Percentiles rank a stretch among this genome's conserved stretches.
Evolutionary conservation across 805 yeast genomes (phyloP).

Genomic region (Pichia deserticola): DNA sequence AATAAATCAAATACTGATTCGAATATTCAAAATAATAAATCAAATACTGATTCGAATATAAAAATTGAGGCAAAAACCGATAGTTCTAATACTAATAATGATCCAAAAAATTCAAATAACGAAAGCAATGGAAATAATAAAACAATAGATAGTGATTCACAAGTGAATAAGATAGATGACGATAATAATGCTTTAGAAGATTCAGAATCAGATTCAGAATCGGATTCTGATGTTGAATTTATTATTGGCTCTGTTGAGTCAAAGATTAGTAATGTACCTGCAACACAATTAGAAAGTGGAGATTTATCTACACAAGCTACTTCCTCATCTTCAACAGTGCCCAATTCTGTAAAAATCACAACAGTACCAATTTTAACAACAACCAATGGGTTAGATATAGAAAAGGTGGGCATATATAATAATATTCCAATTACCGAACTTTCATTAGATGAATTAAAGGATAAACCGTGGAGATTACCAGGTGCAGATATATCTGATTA

Average conservation of each 20-base stretch:
- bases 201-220: slow-evolving; percentile 18
- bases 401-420: slow-evolving; percentile 63
- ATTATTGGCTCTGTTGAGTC: slow-evolving; percentile 45
- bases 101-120: not conserved
- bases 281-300: slow-evolving; percentile 10
- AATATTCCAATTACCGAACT: slow-evolving; percentile 80
- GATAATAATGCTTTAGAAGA: slow-evolving; percentile 14
- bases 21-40: not conserved
- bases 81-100: not conserved
- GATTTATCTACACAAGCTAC: slow-evolving; percentile 14
- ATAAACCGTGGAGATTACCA: slow-evolving; percentile 97
- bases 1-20: not conserved
- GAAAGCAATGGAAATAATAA: not conserved
- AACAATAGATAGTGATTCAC: slow-evolving; percentile 16
- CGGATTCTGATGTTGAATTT: slow-evolving; percentile 66
- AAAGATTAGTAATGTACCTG: slow-evolving; percentile 12
- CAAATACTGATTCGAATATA: not conserved
- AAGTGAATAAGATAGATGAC: slow-evolving; percentile 14
- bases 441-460: slow-evolving; percentile 72
- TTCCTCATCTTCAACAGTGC: slow-evolving; percentile 4
- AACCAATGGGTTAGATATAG: slow-evolving; percentile 51
- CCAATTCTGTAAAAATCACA: slow-evolving; percentile 18
- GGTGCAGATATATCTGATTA: slow-evolving; percentile 94
- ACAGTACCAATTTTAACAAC: slow-evolving; percentile 28
- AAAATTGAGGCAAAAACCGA: not conserved